Conservation (phyloP, 2,329 filamentous ascomycete genomes). For the Fusarium nisikadoi region DNA sequence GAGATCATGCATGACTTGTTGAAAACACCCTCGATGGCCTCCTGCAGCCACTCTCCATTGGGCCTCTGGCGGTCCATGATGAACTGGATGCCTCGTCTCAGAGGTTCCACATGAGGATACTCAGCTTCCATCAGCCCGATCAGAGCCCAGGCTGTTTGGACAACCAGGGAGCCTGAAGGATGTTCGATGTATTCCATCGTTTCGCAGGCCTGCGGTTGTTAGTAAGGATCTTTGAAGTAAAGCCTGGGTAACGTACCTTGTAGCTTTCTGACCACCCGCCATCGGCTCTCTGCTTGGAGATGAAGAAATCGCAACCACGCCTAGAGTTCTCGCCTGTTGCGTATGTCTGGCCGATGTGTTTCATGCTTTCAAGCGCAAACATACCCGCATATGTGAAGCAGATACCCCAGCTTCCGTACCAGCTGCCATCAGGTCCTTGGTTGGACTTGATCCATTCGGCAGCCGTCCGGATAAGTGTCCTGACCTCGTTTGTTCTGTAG, state of each 20-base stretch:
- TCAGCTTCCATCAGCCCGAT: slow-evolving; percentile 84
- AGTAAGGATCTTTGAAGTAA: slow-evolving; percentile 1
- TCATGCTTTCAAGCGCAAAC: slow-evolving; percentile 92
- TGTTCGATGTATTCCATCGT: slow-evolving; percentile 80
- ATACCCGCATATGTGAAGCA: slow-evolving; percentile 98
- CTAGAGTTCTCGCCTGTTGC: slow-evolving; percentile 75
- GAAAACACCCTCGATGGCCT: slow-evolving; percentile 97
- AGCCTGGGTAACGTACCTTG: slow-evolving; percentile 58
- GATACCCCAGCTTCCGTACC: slow-evolving; percentile 98
- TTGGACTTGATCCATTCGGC: slow-evolving; percentile 84
- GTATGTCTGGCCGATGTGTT: slow-evolving; percentile 84
- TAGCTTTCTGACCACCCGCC: slow-evolving; percentile 99
- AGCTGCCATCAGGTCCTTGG: slow-evolving; percentile 85
- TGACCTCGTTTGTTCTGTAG: slow-evolving; percentile 82
- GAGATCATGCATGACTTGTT: slow-evolving; percentile 99
- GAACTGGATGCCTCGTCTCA: slow-evolving; percentile 79
- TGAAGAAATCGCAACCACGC: slow-evolving; percentile 84
- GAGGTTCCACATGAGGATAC: slow-evolving; percentile 78
- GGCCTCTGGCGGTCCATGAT: slow-evolving; percentile 85
- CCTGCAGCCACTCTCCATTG: slow-evolving; percentile 95
- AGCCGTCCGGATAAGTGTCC: slow-evolving; percentile 75
- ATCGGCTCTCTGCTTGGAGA: slow-evolving; percentile 85
- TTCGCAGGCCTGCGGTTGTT: slow-evolving; percentile 73
- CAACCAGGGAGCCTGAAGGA: slow-evolving; percentile 80
- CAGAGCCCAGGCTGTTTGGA: slow-evolving; percentile 92